Evolutionary conservation across 1,139 yeast genomes (phyloP).

Genomic region (Lodderomyces margitis): DNA sequence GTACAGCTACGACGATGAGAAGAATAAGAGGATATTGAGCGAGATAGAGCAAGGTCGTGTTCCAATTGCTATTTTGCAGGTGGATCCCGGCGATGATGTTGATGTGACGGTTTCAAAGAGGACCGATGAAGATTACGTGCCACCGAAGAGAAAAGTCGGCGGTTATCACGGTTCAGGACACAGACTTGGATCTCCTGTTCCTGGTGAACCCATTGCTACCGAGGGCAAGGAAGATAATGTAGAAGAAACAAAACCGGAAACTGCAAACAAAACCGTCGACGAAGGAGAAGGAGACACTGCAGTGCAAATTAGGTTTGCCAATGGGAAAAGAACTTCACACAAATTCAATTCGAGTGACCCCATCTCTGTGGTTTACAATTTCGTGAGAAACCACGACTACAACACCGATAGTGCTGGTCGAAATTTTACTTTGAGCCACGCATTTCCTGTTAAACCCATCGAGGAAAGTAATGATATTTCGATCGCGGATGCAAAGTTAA

Average conservation of each 20-base stretch:
- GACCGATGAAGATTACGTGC: constrained; percentile 75
- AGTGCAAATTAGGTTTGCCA: constrained; percentile 83
- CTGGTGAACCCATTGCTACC: constrained; percentile 51
- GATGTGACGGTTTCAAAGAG: constrained; percentile 84
- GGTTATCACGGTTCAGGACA: constrained; percentile 87
- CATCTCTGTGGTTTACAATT: constrained; percentile 67
- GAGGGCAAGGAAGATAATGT: constrained; percentile 13
- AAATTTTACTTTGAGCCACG: constrained; percentile 67
- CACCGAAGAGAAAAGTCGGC: constrained; percentile 65
- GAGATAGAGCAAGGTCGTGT: constrained; percentile 91
- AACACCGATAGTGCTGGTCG: constrained; percentile 44
- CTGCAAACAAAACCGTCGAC: constrained; percentile 6
- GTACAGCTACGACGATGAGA: constrained; percentile 87
- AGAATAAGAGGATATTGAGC: constrained; percentile 68
- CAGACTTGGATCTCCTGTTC: constrained; percentile 86
- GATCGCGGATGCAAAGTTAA: constrained; percentile 72
- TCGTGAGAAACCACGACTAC: constrained; percentile 50
- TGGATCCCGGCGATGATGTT: constrained; percentile 90
- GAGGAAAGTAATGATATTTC: constrained; percentile 50
- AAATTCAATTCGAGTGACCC: constrained; percentile 66
- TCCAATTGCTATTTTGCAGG: constrained; percentile 81
- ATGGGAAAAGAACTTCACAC: constrained; percentile 68
- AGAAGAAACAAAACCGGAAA: constrained; percentile 16
- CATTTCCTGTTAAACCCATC: constrained; percentile 81
- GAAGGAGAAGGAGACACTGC: constrained; percentile 63